These are phyloP conservation scores for Ophiosphaerella herpotricha DNA, from an alignment of 2,329 filamentous ascomycete species.

Conservation along the genomic window DNA sequence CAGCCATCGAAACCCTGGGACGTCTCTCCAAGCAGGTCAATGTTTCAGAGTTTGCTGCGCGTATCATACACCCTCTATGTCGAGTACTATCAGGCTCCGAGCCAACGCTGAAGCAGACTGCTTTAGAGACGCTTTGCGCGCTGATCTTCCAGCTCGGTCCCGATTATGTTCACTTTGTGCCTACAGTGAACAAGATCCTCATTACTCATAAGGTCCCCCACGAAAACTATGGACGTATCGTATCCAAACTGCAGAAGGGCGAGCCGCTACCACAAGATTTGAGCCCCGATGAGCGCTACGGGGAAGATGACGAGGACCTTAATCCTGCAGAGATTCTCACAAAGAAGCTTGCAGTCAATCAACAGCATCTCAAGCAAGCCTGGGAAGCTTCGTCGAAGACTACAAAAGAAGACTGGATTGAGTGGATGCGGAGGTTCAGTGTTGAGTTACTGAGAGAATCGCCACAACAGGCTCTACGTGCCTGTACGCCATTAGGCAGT, in stretches of 20 bases:
- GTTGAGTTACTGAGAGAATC: constrained; percentile 94
- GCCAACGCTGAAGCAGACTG: constrained; percentile 73
- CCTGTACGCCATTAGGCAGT: constrained; percentile 88
- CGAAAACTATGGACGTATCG: constrained; percentile 87
- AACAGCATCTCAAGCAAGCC: constrained; percentile 93
- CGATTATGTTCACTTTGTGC: constrained; percentile 93
- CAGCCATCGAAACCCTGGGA: constrained; percentile 91
- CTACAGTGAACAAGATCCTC: constrained; percentile 86
- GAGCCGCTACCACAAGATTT: constrained; percentile 95
- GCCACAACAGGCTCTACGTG: constrained; percentile 90
- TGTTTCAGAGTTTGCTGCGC: constrained; percentile 92
- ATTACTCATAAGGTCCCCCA: constrained; percentile 81
- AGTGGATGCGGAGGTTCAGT: constrained; percentile 97
- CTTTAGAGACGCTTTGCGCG: constrained; percentile 91
- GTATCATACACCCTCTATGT: constrained; percentile 92
- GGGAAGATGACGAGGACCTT: constrained; percentile 77
- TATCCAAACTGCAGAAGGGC: constrained; percentile 91
- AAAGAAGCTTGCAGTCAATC: constrained; percentile 96
- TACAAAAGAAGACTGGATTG: constrained; percentile 98
- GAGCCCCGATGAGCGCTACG: constrained; percentile 81
- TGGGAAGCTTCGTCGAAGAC: constrained; percentile 98
- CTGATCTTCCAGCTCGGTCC: constrained; percentile 94
- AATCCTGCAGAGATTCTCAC: constrained; percentile 81
- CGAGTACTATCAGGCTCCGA: constrained; percentile 78
- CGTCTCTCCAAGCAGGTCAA: constrained; percentile 96